A percentile compares a stretch with the other conserved stretches of the same genome.
Conservation (phyloP, 106 monocot genomes). For the Dactylorhiza incarnata region DNA sequence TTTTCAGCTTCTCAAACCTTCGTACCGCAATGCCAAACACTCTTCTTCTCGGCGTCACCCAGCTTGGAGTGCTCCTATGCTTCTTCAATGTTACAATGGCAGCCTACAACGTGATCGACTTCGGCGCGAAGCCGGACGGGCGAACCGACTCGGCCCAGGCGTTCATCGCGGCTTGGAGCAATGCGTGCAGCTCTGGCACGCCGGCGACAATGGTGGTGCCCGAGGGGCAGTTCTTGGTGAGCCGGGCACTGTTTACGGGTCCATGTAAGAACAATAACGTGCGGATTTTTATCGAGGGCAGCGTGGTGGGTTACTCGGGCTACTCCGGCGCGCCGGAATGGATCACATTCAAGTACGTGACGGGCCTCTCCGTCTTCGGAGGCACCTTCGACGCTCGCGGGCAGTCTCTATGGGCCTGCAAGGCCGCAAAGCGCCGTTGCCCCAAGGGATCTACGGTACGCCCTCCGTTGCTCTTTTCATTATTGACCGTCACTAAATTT, state of each 20-base stretch:
- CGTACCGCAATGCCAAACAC: no score
- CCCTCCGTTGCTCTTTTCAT: not conserved
- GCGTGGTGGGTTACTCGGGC: slow-evolving; percentile 19
- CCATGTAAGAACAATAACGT: slow-evolving; percentile 30
- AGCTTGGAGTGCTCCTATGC: not conserved
- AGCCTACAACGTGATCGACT: slow-evolving; percentile 17
- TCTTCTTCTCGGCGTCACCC: not conserved
- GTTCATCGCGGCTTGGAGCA: slow-evolving; percentile 29
- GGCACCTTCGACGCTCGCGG: slow-evolving; percentile 25
- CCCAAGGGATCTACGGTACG: slow-evolving; percentile 22
- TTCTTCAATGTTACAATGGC: not conserved
- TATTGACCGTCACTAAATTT: no score
- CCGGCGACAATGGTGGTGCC: slow-evolving; percentile 30
- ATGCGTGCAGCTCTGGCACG: slow-evolving; percentile 14
- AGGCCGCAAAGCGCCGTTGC: slow-evolving; percentile 10
- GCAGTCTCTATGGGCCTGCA: slow-evolving; percentile 23
- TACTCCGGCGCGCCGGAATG: slow-evolving; percentile 4
- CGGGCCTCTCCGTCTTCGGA: slow-evolving; percentile 18
- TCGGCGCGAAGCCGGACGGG: slow-evolving; percentile 31
- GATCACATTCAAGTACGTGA: slow-evolving; percentile 27
- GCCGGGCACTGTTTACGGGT: slow-evolving; percentile 25
- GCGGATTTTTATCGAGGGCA: slow-evolving; percentile 22
- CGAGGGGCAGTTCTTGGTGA: slow-evolving; percentile 25
- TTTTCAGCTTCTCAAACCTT: no score
- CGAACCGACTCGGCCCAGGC: slow-evolving; percentile 21